Percentiles rank a stretch among this genome's conserved stretches.
Evolutionary conservation across 1,284 basidiomycete species (phyloP).

Genomic region (Porogramme epimiltina): DNA sequence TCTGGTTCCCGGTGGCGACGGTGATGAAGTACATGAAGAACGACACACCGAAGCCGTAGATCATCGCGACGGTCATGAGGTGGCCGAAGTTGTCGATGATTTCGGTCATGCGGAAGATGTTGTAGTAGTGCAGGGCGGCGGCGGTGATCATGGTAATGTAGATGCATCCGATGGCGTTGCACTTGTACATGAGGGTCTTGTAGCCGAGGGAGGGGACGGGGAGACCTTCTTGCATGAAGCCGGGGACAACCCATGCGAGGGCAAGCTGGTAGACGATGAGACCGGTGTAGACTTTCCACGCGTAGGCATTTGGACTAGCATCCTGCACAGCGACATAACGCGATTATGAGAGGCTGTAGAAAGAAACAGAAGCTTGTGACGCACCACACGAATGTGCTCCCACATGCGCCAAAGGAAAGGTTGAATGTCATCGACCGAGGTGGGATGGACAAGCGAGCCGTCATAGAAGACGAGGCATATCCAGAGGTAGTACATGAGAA

Average conservation of each 20-base stretch:
- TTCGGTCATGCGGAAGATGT: conserved; percentile 89
- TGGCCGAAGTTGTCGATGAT: conserved; percentile 98
- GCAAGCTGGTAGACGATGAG: conserved; percentile 90
- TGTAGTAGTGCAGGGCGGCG: conserved; percentile 76
- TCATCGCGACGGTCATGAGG: conserved; percentile 95
- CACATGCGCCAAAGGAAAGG: conserved; percentile 88
- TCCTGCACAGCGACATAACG: conserved; percentile 55
- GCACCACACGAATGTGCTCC: conserved; percentile 76
- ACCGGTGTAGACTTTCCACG: conserved; percentile 88
- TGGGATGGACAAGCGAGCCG: conserved; percentile 81
- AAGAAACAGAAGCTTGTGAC: conserved; percentile 27
- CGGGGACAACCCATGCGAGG: conserved; percentile 90
- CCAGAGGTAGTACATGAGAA: conserved; percentile 98
- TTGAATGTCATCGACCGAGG: conserved; percentile 68
- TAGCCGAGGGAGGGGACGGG: conserved; percentile 91
- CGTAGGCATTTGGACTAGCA: conserved; percentile 88
- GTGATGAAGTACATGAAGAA: conserved; percentile 81
- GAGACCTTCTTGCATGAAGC: conserved; percentile 91
- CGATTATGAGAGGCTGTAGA: not conserved
- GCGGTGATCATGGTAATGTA: conserved; percentile 87
- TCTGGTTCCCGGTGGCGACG: conserved; percentile 76
- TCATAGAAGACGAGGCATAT: conserved; percentile 97
- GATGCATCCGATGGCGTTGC: conserved; percentile 89
- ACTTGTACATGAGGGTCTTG: conserved; percentile 94
- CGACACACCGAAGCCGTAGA: conserved; percentile 85